phyloP scores from a whole-genome alignment of 1,284 basidiomycete species.

The Ceratobasidium sp. region DNA sequence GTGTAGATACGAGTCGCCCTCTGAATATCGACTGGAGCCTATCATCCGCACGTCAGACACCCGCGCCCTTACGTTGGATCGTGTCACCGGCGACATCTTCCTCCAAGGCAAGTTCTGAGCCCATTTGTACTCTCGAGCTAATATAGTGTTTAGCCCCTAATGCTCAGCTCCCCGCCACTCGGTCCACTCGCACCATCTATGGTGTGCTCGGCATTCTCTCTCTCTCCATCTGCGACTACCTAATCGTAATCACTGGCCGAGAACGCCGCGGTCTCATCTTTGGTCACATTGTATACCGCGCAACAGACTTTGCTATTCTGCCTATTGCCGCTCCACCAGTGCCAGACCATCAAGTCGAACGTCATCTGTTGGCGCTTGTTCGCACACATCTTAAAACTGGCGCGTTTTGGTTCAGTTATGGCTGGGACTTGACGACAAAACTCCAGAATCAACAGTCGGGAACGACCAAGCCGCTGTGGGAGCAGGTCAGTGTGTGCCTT shows the following conservation, averaged over 20 bases:
- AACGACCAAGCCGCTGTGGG: conserved; percentile 67
- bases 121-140: background rate
- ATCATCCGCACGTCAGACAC: conserved; percentile 14
- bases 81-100: conserved; percentile 72
- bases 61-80: conserved; percentile 63
- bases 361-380: conserved; percentile 84
- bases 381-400: conserved; percentile 84
- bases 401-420: conserved; percentile 89
- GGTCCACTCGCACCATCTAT: conserved; percentile 56
- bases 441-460: conserved; percentile 79
- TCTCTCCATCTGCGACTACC: conserved; percentile 88
- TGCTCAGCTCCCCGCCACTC: conserved; percentile 13
- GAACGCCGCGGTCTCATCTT: conserved; percentile 81
- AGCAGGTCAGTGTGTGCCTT: conserved; percentile 59
- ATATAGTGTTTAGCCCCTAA: conserved; percentile 26
- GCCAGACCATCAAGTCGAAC: conserved; percentile 78
- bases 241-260: conserved; percentile 87
- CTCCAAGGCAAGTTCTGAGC: conserved; percentile 63
- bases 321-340: conserved; percentile 73
- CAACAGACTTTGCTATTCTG: conserved; percentile 90
- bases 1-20: conserved; percentile 5
- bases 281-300: conserved; percentile 85
- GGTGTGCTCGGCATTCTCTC: conserved; percentile 88
- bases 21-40: conserved; percentile 21
- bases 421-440: conserved; percentile 87